phyloP scores from a whole-genome alignment of 495 filamentous ascomycete genomes.

The Mytilinidion resinicola region DNA sequence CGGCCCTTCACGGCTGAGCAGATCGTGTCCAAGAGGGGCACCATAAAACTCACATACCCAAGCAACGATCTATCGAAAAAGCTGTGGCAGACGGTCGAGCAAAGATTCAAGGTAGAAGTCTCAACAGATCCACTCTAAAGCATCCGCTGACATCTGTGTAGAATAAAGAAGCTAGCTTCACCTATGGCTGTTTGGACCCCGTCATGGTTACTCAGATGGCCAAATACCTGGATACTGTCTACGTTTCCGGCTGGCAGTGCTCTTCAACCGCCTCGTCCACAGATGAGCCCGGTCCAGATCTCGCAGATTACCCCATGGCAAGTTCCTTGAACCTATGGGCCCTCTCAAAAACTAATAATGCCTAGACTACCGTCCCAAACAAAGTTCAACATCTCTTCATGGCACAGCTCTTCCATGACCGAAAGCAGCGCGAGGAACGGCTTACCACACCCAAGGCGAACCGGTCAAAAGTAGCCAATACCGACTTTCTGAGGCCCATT shows the following conservation, averaged over 20 bases:
- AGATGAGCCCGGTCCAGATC: conserved; percentile 93
- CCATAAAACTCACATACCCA: conserved; percentile 84
- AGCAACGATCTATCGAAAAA: conserved; percentile 87
- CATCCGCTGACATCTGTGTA: conserved; percentile 31
- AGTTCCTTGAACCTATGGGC: conserved; percentile 21
- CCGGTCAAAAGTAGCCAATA: conserved; percentile 68
- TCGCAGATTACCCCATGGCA: conserved; percentile 97
- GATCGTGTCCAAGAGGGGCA: conserved; percentile 91
- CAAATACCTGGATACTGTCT: conserved; percentile 96
- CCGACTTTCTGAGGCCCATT: conserved; percentile 93
- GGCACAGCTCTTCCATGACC: conserved; percentile 98
- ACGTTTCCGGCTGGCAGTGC: conserved; percentile 98
- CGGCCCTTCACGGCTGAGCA: conserved; percentile 92
- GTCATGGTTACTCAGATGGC: conserved; percentile 99
- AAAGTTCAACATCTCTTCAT: conserved; percentile 96
- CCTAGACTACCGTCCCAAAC: conserved; percentile 91
- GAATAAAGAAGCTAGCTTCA: conserved; percentile 80
- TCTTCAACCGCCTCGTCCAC: conserved; percentile 91
- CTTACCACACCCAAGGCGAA: conserved; percentile 67
- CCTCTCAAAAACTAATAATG: background rate
- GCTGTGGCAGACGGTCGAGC: conserved; percentile 84
- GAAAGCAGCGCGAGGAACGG: conserved; percentile 95
- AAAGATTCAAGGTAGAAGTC: conserved; percentile 68
- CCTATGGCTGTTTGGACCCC: conserved; percentile 94
- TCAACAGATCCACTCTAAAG: background rate